Conservation (phyloP, 2,329 filamentous ascomycete genomes). For the Pseudogymnoascus sp. region DNA sequence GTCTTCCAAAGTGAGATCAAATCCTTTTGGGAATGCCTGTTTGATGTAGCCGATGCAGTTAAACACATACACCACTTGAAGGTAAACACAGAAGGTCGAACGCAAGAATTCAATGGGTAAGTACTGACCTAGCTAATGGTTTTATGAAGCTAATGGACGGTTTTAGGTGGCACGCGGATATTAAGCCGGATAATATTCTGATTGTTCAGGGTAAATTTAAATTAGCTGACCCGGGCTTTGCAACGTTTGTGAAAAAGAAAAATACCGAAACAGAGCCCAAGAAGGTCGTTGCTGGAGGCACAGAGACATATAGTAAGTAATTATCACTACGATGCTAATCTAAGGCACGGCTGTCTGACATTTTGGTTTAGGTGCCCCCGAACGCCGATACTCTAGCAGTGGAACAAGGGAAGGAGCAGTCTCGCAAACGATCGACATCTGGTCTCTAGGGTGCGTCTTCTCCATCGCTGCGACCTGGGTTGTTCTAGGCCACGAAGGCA, state of each 20-base stretch:
- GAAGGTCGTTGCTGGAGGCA: conserved; percentile 25
- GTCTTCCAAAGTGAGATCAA: conserved; percentile 23
- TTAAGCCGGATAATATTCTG: conserved; percentile 32
- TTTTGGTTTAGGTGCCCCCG: background rate
- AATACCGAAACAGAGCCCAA: conserved; percentile 1
- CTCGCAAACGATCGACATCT: conserved; percentile 29
- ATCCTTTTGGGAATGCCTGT: conserved; percentile 29
- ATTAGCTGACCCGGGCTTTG: conserved; percentile 33
- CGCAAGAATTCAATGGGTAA: conserved; percentile 20
- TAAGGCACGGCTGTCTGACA: background rate
- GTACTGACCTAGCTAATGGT: background rate
- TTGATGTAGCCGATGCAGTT: conserved; percentile 27
- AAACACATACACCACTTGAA: conserved; percentile 23
- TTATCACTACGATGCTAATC: background rate
- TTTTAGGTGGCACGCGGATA: conserved; percentile 33
- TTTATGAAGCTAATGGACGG: background rate
- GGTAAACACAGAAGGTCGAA: background rate
- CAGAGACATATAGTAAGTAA: conserved; percentile 31
- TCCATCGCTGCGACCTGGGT: conserved; percentile 34
- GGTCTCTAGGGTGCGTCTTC: conserved; percentile 36
- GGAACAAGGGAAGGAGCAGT: background rate
- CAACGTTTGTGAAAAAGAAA: conserved; percentile 22
- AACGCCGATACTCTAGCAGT: background rate
- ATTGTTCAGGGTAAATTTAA: conserved; percentile 29
- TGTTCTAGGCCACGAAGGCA: conserved; percentile 29